Evolutionary conservation across 2,329 filamentous ascomycete species (phyloP).

Genomic region (Fusarium sacchari): DNA sequence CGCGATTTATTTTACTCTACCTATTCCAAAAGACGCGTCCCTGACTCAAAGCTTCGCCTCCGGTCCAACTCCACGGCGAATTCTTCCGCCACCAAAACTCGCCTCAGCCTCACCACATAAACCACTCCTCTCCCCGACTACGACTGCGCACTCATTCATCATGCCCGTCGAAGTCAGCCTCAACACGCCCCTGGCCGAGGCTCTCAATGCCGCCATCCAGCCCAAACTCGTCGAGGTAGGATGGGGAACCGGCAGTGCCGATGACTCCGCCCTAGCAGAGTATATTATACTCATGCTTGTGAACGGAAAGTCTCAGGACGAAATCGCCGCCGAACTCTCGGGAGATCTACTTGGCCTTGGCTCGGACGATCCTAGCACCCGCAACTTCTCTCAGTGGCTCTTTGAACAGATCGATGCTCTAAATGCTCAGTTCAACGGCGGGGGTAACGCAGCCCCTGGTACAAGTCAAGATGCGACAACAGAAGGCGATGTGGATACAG

Average conservation of each 20-base stretch:
- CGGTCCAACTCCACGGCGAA: constrained; percentile 33
- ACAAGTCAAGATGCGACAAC: constrained; percentile 50
- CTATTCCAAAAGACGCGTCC: constrained; percentile 38
- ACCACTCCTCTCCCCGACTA: constrained; percentile 4
- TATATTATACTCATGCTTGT: constrained; percentile 98
- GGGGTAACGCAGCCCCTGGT: constrained; percentile 43
- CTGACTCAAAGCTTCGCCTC: constrained; percentile 26
- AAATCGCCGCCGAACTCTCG: constrained; percentile 88
- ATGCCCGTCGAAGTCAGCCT: constrained; percentile 84
- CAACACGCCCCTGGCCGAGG: constrained; percentile 84
- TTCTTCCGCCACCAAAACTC: constrained; percentile 33
- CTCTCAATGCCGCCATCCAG: constrained; percentile 84
- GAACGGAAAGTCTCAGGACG: constrained; percentile 91
- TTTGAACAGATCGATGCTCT: constrained; percentile 83
- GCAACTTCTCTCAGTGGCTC: constrained; percentile 91
- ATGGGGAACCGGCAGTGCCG: constrained; percentile 82
- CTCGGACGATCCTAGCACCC: constrained; percentile 83
- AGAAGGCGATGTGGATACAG: constrained; percentile 68
- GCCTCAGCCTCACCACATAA: constrained; percentile 1
- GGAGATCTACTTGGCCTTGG: constrained; percentile 85
- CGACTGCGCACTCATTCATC: constrained; percentile 42
- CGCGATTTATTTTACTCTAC: constrained; percentile 37
- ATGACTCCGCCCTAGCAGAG: constrained; percentile 87
- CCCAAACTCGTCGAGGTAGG: constrained; percentile 92
- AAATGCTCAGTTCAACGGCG: constrained; percentile 70